phyloP scores from a whole-genome alignment of 2,329 filamentous ascomycete genomes.

The Colletotrichum sp. region DNA sequence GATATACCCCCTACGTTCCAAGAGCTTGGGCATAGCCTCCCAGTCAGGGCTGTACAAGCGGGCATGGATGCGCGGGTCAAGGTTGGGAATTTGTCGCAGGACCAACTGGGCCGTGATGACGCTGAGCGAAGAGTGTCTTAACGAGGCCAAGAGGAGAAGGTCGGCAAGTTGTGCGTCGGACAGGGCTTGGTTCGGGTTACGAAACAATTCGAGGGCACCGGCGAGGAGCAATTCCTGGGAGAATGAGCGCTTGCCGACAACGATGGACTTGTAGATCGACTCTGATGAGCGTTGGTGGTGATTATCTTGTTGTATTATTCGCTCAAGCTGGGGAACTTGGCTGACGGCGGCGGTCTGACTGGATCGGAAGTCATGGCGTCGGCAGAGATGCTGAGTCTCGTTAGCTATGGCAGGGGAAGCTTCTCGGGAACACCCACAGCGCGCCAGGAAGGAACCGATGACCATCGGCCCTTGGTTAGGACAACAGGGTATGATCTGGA shows the following conservation, averaged over 20 bases:
- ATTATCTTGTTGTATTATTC: neutral
- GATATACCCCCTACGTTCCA: neutral
- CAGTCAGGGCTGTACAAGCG: neutral
- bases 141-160: neutral
- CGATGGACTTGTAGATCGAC: neutral
- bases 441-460: neutral
- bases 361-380: neutral
- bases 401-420: neutral
- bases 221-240: neutral
- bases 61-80: neutral
- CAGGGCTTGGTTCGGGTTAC: neutral
- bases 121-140: neutral
- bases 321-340: neutral
- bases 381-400: neutral
- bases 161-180: neutral
- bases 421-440: neutral
- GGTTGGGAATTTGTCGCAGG: neutral
- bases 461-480: constrained; percentile 14
- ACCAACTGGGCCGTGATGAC: constrained; percentile 13
- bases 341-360: neutral
- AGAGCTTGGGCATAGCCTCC: neutral
- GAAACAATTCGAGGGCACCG: neutral
- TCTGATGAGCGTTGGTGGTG: neutral
- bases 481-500: constrained; percentile 5
- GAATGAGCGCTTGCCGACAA: neutral